Evolutionary conservation across 2,329 filamentous ascomycete genomes (phyloP).

Genomic region (Microcyclosporella mali): DNA sequence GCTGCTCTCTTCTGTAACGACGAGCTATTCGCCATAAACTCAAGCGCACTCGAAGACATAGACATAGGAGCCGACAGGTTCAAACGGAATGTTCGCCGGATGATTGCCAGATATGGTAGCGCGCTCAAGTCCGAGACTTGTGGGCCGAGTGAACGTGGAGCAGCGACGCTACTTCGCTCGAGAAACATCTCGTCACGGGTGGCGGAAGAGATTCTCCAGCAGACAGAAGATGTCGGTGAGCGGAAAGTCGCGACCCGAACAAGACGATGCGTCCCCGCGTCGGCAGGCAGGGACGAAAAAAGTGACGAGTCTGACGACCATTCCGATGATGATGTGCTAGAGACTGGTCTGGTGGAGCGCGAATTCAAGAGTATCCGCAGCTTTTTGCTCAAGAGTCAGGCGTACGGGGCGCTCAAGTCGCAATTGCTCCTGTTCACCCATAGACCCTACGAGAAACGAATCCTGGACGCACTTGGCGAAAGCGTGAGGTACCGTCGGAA

Average conservation of each 20-base stretch:
- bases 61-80: not conserved
- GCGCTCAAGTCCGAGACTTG: not conserved
- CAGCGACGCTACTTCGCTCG: not conserved
- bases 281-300: not conserved
- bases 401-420: not conserved
- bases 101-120: constrained; percentile 1
- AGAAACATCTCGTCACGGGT: too few species aligned
- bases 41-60: not conserved
- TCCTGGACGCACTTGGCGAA: not conserved
- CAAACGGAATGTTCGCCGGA: constrained; percentile 1
- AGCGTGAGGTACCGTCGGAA: too few species aligned
- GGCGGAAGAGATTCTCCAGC: too few species aligned
- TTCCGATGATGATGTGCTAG: not conserved
- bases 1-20: not conserved
- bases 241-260: not conserved
- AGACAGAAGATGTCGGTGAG: not conserved
- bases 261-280: not conserved
- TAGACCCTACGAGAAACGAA: not conserved
- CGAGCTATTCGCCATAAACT: not conserved
- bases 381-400: not conserved
- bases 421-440: not conserved
- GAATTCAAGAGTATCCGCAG: not conserved
- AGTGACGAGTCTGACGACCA: not conserved
- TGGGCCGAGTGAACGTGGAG: not conserved
- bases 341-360: not conserved